Evolutionary conservation across 768 basidiomycete species (phyloP), one percentile per base, ranked within the genome.

Genomic region (Piloderma croceum): DNA sequence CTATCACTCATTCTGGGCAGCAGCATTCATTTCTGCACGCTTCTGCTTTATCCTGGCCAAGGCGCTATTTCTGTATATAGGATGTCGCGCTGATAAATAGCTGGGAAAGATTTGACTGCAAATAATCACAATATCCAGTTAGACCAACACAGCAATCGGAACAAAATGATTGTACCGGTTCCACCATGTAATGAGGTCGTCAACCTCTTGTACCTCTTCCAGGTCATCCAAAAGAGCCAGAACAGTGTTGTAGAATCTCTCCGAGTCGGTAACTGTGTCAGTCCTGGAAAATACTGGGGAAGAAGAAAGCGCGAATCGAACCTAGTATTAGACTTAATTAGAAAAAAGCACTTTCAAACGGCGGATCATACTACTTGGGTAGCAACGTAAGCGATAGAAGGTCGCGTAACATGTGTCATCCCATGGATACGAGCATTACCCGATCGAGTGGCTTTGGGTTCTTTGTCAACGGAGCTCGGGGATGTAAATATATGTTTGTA

Each of bases 211-310:
- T 18, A 18, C 11, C 35, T 57, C 53, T 6, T 54, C 55, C 11
- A 29, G 29, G 36, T 54, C 51, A 4, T 47, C 43, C 18, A 49
- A 27, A 5, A 57, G 38, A 5, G 50, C 47, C 10, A 54, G 24
- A 4, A 57, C 23, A 6, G 22, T 38, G 27, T 23, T 40, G 24
- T 57, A 57, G 36, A 53, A 57, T 7, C 27, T 32, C 24, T 51
- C 51, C 10, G 49, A 55, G 22, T 57, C 51, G 0, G 55, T 53
- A 2, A 43, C 34, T 4, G 41, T 40, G 31, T 57, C 55, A 1
- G 51, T 43, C 4, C 47, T 36, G 1, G 51, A 50, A 29, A 57
- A 57, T 1, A 49, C 48, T 3, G 38, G 13, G 7, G 52, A 27
- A 1, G 51, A 54, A 7, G 22, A 29, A 7, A 57, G 36, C 12